Percentiles rank a stretch among this genome's conserved stretches.
Conservation (phyloP, 176 grass and related monocot species). For the Stipa capillata region DNA sequence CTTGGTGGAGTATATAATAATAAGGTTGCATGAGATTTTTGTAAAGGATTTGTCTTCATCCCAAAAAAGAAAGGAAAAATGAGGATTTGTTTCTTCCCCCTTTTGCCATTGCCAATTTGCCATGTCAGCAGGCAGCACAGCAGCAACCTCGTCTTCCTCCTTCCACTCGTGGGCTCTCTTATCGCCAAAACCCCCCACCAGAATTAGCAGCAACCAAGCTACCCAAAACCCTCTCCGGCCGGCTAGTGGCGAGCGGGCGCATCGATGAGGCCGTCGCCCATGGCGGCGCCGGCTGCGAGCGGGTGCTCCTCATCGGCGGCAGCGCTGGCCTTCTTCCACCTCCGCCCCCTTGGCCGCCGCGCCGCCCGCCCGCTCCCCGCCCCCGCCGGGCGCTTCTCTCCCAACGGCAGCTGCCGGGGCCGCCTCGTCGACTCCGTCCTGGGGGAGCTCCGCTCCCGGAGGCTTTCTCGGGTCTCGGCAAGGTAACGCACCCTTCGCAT, state of each 20-base stretch:
- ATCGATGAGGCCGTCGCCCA: slow-evolving; percentile 30
- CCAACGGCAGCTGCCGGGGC: slow-evolving; percentile 3
- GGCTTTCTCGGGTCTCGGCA: slow-evolving; percentile 30
- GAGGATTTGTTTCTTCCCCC: too few species aligned
- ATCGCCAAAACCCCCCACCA: slow-evolving; percentile 24
- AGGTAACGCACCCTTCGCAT: slow-evolving; percentile 35
- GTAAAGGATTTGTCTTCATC: too few species aligned
- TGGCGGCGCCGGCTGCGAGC: slow-evolving; percentile 41
- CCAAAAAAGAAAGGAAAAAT: too few species aligned
- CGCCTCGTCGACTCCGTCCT: slow-evolving; percentile 48
- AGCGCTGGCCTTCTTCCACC: slow-evolving; percentile 43
- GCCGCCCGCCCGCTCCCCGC: background rate
- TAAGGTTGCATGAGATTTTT: too few species aligned
- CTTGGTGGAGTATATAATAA: too few species aligned
- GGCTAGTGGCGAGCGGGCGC: background rate
- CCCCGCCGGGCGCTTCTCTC: slow-evolving; percentile 3
- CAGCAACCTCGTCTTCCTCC: slow-evolving; percentile 11
- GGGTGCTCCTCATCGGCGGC: slow-evolving; percentile 41
- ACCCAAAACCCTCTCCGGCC: background rate
- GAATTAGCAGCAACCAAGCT: background rate
- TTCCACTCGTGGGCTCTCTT: slow-evolving; percentile 24
- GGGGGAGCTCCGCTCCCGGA: slow-evolving; percentile 55
- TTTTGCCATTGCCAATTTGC: too few species aligned
- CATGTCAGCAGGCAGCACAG: background rate
- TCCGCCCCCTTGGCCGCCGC: slow-evolving; percentile 26